Evolutionary conservation across 495 filamentous ascomycete species (phyloP), one percentile per base, ranked within the genome.

Genomic region (Achaetomiella virescens): DNA sequence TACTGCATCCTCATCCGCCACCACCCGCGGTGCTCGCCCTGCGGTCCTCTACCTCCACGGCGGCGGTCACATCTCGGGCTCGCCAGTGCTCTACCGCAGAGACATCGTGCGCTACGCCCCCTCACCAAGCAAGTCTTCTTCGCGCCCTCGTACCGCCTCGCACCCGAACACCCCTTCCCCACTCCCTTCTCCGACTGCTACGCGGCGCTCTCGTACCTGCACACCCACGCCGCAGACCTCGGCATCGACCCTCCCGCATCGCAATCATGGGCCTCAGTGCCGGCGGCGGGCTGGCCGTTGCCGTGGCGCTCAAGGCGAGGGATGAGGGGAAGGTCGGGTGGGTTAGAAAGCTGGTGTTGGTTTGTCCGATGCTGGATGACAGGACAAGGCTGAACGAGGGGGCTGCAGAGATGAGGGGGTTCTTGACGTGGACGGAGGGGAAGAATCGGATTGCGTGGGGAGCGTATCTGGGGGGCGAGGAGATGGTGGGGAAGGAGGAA

Each of bases 361-460:
- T 65, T 4, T 74, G 69, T 48, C 73, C 73, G 40, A 75, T 76
- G 73, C 59, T 76, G 18, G 75, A 77, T 35, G 73, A 77, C 54
- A 54, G 70, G 20, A 69, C 69, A 3, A 20, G 24, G 8, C 46
- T 61, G 11, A 37, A 51, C 1, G 55, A 53, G 9, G 64, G 66
- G 6, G 47, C 66, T 11, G 64, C 68, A 31, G 27, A 31, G 22
- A 35, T 72, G 38, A 46, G 50, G 15, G 53, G 54, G 43, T 64
- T 57, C 24, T n/a, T 72, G 25, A 64, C 62, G 9, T 80, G 73
- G 74, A 66, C 58, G 2, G 55, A 50, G 9, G 52, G 59, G 14
- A 54, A 59, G 18, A 79, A 71, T 50, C 50, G 54, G 22, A 41
- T 71, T 29, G 69, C 61, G 6, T 76, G 72, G 71, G 33, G 35